These are phyloP conservation scores for Triglochin maritima DNA, from an alignment of 106 monocot genomes.

Conservation along the genomic window DNA sequence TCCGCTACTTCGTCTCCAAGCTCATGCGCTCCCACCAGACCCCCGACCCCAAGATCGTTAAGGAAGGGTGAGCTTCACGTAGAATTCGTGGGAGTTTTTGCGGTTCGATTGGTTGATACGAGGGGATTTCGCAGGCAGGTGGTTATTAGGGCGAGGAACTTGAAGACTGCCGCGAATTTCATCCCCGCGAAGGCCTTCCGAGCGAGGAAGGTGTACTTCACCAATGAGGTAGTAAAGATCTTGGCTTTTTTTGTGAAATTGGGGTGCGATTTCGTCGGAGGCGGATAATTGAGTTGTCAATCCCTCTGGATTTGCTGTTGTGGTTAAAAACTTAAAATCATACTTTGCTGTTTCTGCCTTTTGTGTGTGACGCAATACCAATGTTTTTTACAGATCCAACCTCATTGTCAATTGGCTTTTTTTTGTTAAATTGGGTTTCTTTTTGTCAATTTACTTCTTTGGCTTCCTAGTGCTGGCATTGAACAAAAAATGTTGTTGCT, in stretches of 20 bases:
- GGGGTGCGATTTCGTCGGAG: neutral
- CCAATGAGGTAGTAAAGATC: conserved; percentile 44
- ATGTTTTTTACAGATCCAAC: no score
- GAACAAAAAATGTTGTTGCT: no score
- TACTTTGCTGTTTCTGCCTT: no score
- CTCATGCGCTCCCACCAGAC: conserved; percentile 70
- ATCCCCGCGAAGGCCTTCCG: conserved; percentile 62
- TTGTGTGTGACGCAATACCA: no score
- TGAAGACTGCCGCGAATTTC: conserved; percentile 42
- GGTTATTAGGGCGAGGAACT: conserved; percentile 54
- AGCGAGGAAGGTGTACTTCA: conserved; percentile 48
- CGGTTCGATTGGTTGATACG: neutral
- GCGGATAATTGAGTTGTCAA: no score
- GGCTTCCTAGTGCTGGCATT: no score
- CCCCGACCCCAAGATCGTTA: conserved; percentile 69
- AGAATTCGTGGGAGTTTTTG: neutral
- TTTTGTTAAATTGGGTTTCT: no score
- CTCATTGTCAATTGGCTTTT: no score
- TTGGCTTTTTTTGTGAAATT: neutral
- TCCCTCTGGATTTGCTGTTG: no score
- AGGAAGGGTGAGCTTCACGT: conserved; percentile 48
- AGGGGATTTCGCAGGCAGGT: conserved; percentile 37
- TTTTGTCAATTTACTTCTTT: no score
- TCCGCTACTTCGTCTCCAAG: conserved; percentile 97
- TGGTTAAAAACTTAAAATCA: no score